Evolutionary conservation across 768 basidiomycete species (phyloP), one percentile per base, ranked within the genome.

Genomic region (Xanthoconium stramineum): DNA sequence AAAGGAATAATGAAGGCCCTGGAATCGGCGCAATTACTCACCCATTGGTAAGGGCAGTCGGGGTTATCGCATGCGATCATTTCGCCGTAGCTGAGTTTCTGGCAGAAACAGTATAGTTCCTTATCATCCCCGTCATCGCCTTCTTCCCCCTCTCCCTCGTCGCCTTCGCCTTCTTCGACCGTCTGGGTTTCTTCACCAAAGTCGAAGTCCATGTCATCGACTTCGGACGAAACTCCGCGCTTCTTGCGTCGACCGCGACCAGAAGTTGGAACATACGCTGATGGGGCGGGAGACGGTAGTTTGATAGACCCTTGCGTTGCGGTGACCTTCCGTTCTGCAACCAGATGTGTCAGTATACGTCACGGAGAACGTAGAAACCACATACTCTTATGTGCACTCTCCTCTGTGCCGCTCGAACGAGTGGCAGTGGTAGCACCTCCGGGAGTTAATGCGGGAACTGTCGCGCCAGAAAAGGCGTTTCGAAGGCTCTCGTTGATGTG

Each of bases 31-130:
- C 15, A 59, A 44, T 6, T n/a, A 71, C 83, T 75, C 54, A 84
- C 84, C 84, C 84, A 85, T 77, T 85, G 83, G 67, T 74, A 79
- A 9, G 71, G 76, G 65, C 83, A 85, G 30, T 72, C 72, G 33
- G 79, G 75, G 61, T 81, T 79, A 65, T 85, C 83, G 63, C 84
- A 85, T 37, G 78, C 84, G 56, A 85, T 82, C 84, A 85, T 85
- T 72, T 83, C 84, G 47, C 85, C 85, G 61, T 83, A 85, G 47
- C 80, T 83, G 60, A 79, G 75, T 65, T 83, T 81, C 61, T 80
- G 80, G 67, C 85, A 86, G 70, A 79, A 78, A 69, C 85, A 86
- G 57, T 86, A 86, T 6, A 83, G 60, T 51, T 75, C 75, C 65
- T 83, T 79, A 68, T 86, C 82, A 61, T 82, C 83, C 2, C 72